Base-by-base conservation (phyloP, 768 basidiomycete genomes). In the Mycena indigotica region DNA sequence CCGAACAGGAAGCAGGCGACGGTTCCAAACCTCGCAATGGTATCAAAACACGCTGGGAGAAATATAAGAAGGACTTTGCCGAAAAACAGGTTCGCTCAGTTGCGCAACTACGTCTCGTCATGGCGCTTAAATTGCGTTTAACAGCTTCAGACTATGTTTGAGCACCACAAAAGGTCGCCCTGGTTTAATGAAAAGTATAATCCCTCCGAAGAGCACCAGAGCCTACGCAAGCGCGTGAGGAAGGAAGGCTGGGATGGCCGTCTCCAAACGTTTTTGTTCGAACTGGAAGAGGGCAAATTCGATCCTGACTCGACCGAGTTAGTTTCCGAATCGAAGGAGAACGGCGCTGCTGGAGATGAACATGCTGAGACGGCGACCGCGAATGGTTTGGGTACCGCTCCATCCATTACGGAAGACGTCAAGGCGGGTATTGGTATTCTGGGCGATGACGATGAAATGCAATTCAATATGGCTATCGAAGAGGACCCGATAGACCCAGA, bases 141-240 rank as follows among this genome's bases (percentile, higher is more conserved):
- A 71, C 82, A 98, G 95, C 85, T 96, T 68, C 92, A 93, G 79
- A 89, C 90, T 56, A 89, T 98, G 83, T 97, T 93, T 81, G 90
- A 97, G 29, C 90, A 93, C 74, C 95, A 98, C 78, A 85, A 87
- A 75, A 88, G 89, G 69, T 93, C 92, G n/a, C 89, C 93, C 15
- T 98, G 95, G 95, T 98, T 97, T 78, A 84, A 86, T 55, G 95
- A 98, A 80, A 92, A 93, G 72, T 98, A 98, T 77, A 92, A 94
- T 60, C 89, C 89, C 55, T 73, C 85, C 39, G 78, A 84, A 51
- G 88, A 92, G 65, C 84, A 82, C 68, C 80, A 83, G 54, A 79
- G 80, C 53, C 76, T 95, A 70, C 88, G 95, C 66, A 79, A 79
- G 61, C 82, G 93, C 64, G 84, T 94, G 61, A 84, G 90, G 70